Evolutionary conservation across 345 rosid genomes (phyloP).

Genomic region (Trapa incisa): DNA sequence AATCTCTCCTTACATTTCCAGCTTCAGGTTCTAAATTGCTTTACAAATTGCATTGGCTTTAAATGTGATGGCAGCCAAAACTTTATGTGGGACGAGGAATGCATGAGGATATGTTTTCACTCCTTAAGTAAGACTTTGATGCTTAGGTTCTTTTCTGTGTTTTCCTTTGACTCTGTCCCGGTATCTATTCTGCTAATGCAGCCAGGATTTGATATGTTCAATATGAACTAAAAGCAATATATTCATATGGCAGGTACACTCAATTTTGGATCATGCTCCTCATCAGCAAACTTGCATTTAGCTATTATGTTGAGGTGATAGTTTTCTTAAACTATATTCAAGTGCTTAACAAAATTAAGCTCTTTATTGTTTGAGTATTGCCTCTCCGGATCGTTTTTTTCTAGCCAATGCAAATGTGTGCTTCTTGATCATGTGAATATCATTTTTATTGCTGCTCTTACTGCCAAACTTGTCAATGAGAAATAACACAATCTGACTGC

Average conservation of each 20-base stretch:
- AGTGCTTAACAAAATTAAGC: background rate
- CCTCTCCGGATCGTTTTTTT: background rate
- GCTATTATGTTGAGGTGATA: constrained; percentile 95
- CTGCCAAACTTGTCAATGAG: background rate
- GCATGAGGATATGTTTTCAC: constrained; percentile 83
- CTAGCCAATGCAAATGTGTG: background rate
- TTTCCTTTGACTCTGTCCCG: background rate
- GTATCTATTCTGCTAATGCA: background rate
- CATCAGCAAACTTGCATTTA: constrained; percentile 88
- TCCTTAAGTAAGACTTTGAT: constrained; percentile 57
- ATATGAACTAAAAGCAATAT: background rate
- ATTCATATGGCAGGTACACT: constrained; percentile 47
- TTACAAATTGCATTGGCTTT: background rate
- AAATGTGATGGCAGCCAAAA: constrained; percentile 51
- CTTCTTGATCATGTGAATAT: background rate
- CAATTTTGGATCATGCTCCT: constrained; percentile 84
- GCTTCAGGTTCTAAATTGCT: constrained; percentile 1
- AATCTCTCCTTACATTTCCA: background rate
- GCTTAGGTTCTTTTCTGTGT: constrained; percentile 3
- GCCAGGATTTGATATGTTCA: background rate
- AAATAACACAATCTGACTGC: no score
- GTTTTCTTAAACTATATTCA: background rate
- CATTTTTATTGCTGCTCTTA: background rate
- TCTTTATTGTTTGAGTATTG: background rate
- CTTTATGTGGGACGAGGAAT: constrained; percentile 91